Conservation (phyloP, 768 basidiomycete genomes). For the Mycena capillaripes region DNA sequence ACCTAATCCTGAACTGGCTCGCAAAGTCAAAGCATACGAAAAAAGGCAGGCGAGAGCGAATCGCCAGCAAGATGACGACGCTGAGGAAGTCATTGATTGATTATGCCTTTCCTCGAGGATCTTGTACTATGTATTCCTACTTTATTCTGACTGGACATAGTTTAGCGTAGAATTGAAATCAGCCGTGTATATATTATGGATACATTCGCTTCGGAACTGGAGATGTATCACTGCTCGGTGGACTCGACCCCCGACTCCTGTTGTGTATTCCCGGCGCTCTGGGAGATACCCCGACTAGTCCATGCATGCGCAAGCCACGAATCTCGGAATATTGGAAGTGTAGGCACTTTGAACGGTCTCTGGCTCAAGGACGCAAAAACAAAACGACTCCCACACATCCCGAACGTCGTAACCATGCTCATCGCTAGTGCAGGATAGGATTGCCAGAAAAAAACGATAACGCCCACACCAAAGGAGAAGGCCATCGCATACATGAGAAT, state of each 20-base stretch:
- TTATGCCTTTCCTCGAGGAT: neutral
- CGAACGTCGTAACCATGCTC: neutral
- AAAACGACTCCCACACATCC: conserved; percentile 4
- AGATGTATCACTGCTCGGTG: neutral
- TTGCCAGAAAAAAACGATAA: conserved; percentile 26
- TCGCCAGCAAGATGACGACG: conserved; percentile 69
- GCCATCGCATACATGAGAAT: neutral
- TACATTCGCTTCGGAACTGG: neutral
- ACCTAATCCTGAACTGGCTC: conserved; percentile 70
- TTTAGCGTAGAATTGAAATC: conserved; percentile 11
- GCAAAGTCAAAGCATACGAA: conserved; percentile 70
- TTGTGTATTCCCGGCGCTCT: neutral
- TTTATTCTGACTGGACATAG: neutral
- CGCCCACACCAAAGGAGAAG: neutral
- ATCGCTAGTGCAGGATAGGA: conserved; percentile 1
- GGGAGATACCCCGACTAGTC: neutral
- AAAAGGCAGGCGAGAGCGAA: conserved; percentile 61
- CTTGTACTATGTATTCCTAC: conserved; percentile 16
- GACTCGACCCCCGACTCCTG: neutral
- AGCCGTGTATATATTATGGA: neutral
- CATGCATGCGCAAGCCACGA: neutral
- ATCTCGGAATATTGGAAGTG: neutral
- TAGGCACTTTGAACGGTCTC: neutral
- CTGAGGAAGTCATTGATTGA: conserved; percentile 70
- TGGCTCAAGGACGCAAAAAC: neutral